Conservation (phyloP, 139 green algal species). For the Volvox africanus region DNA sequence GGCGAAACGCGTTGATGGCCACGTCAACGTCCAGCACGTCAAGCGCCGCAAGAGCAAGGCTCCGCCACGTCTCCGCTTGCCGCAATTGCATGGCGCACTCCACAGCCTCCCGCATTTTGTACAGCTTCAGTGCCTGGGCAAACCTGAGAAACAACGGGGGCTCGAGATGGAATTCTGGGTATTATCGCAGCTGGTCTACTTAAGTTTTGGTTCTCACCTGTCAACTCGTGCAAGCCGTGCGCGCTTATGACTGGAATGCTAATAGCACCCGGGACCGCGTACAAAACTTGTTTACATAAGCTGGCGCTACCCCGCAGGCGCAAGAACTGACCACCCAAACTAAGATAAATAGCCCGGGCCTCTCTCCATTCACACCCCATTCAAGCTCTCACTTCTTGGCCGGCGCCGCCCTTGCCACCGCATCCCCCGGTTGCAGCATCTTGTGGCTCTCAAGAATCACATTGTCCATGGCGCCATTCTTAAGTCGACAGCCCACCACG, state of each 20-base stretch:
- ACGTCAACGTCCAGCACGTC: slow-evolving; percentile 75
- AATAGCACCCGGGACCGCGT: no score
- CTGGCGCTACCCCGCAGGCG: no score
- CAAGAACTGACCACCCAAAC: no score
- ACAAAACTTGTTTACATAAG: no score
- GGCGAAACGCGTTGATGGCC: slow-evolving; percentile 72
- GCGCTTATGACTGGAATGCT: no score
- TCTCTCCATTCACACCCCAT: no score
- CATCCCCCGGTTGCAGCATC: slow-evolving; percentile 55
- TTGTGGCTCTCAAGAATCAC: slow-evolving; percentile 69
- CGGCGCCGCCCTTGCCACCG: slow-evolving; percentile 20
- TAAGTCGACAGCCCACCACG: slow-evolving; percentile 70
- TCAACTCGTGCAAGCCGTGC: no score
- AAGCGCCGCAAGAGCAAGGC: slow-evolving; percentile 70
- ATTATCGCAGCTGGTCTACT: no score
- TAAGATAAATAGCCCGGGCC: not conserved
- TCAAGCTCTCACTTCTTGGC: slow-evolving; percentile 33
- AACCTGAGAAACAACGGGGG: slow-evolving; percentile 45
- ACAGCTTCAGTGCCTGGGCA: slow-evolving; percentile 56
- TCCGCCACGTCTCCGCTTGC: slow-evolving; percentile 63
- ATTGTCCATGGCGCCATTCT: slow-evolving; percentile 66
- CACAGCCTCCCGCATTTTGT: slow-evolving; percentile 67
- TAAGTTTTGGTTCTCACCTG: no score
- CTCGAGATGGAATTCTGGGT: not conserved
- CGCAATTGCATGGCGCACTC: slow-evolving; percentile 63